Evolutionary conservation across 495 filamentous ascomycete species (phyloP), one percentile per base, ranked within the genome.

Genomic region (Penicillium canescens): DNA sequence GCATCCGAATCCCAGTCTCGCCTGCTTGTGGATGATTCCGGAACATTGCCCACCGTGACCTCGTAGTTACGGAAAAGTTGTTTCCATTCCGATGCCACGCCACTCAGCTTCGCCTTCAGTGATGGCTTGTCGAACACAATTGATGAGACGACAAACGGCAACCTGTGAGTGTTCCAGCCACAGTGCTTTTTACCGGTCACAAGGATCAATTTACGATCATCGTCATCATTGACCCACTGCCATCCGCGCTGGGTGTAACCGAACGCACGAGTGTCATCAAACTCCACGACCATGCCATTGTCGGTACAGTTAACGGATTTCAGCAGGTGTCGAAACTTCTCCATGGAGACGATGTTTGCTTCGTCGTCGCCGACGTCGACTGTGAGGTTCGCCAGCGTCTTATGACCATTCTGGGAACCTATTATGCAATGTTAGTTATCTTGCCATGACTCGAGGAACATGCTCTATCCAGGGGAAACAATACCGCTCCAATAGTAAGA

Each of bases 221-320:
- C 62, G 9, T 48, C 55, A 9, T 65, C 68, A 42, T 77, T 76
- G 14, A 72, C 60, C 74, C 74, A 77, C 50, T 66, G 46, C 71
- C 74, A 77, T 34, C 56, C 53, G 9, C 42, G 24, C 46, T 68
- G 59, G 11, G 66, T 59, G 50, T 71, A 70, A 1, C 24, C 39
- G 39, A 67, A 74, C 4, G 65, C 57, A 3, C 42, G 42, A 21
- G 67, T 56, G 44, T 70, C 54, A 9, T 62, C 53, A 42, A 73
- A 70, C 6, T 48, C 57, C 37, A 76, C 34, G 11, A 60, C 46
- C 45, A 74, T 51, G 23, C 55, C 60, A 37, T 55, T 45, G 26
- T 59, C 54, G 18, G 55, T 67, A 56, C 73, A 76, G 8, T 67
- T 18, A 13, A 71, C 55, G 3, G 66, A 63, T 14, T 46, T 60